These are phyloP conservation scores for Syzygium oleosum DNA, from an alignment of 345 rosid genomes.

Conservation along the genomic window DNA sequence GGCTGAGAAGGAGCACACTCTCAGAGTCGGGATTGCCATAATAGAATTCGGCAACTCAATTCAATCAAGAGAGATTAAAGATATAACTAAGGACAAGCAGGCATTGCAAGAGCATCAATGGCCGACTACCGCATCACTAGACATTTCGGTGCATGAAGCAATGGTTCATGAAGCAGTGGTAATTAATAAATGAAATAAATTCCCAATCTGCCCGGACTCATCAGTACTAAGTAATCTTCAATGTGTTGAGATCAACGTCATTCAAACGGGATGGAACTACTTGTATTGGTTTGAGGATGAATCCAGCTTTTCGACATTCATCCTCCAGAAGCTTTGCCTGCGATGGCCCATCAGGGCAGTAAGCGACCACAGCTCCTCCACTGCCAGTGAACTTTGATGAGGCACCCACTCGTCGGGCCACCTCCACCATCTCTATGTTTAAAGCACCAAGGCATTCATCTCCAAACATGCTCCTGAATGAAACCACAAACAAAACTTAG, in stretches of 20 bases:
- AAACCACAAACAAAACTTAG: not conserved
- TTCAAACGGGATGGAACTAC: slow-evolving; percentile 42
- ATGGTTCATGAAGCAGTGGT: not conserved
- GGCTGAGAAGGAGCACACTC: not conserved
- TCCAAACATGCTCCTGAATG: slow-evolving; percentile 69
- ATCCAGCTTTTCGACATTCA: slow-evolving; percentile 64
- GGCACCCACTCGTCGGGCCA: slow-evolving; percentile 68
- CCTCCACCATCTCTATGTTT: slow-evolving; percentile 89
- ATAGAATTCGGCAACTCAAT: not conserved
- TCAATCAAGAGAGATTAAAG: not conserved
- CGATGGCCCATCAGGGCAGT: slow-evolving; percentile 58
- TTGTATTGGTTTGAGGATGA: slow-evolving; percentile 46
- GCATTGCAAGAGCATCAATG: not conserved
- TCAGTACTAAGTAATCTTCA: not conserved
- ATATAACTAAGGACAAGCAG: not conserved
- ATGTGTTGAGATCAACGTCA: slow-evolving; percentile 32
- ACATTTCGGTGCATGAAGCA: not conserved
- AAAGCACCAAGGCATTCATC: slow-evolving; percentile 63
- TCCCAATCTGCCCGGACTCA: not conserved
- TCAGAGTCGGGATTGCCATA: not conserved
- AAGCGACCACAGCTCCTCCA: slow-evolving; percentile 90
- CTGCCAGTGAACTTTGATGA: slow-evolving; percentile 91
- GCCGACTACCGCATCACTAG: not conserved
- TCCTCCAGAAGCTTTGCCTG: slow-evolving; percentile 67
- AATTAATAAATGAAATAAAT: not conserved